Percentiles rank a stretch among this genome's conserved stretches.
Evolutionary conservation across 2,329 filamentous ascomycete species (phyloP).

Genomic region (Achaetomium macrosporum): DNA sequence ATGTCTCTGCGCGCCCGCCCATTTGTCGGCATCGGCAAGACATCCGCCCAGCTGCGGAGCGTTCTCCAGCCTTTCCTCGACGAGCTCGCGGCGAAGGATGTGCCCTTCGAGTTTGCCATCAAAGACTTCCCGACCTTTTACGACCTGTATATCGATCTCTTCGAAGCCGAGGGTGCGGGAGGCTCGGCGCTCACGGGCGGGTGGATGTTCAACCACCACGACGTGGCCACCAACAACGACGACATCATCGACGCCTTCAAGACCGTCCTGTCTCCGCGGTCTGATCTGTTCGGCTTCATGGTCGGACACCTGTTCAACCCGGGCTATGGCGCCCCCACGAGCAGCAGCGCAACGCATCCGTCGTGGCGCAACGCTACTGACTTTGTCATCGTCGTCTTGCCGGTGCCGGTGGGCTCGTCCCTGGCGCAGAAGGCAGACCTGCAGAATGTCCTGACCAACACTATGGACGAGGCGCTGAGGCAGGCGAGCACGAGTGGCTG

Average conservation of each 20-base stretch:
- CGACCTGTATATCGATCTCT: conserved; percentile 34
- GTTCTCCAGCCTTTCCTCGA: conserved; percentile 32
- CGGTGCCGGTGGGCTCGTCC: conserved; percentile 32
- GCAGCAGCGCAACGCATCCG: conserved; percentile 37
- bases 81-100: conserved; percentile 27
- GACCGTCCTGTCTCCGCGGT: conserved; percentile 23
- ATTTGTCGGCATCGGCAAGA: conserved; percentile 33
- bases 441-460: conserved; percentile 34
- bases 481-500: conserved; percentile 34
- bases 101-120: conserved; percentile 29
- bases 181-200: conserved; percentile 32
- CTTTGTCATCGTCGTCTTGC: conserved; percentile 31
- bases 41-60: conserved; percentile 26
- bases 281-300: conserved; percentile 29
- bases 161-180: conserved; percentile 32
- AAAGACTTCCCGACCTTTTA: conserved; percentile 32
- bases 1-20: conserved; percentile 34
- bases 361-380: conserved; percentile 32
- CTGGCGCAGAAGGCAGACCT: conserved; percentile 37
- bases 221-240: conserved; percentile 33
- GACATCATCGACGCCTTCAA: conserved; percentile 34
- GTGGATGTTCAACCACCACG: conserved; percentile 35
- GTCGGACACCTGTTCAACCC: conserved; percentile 36
- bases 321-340: conserved; percentile 26
- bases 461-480: conserved; percentile 33